Base-by-base conservation (phyloP, 2,329 filamentous ascomycete species). In the Pestalotiopsis sp. region DNA sequence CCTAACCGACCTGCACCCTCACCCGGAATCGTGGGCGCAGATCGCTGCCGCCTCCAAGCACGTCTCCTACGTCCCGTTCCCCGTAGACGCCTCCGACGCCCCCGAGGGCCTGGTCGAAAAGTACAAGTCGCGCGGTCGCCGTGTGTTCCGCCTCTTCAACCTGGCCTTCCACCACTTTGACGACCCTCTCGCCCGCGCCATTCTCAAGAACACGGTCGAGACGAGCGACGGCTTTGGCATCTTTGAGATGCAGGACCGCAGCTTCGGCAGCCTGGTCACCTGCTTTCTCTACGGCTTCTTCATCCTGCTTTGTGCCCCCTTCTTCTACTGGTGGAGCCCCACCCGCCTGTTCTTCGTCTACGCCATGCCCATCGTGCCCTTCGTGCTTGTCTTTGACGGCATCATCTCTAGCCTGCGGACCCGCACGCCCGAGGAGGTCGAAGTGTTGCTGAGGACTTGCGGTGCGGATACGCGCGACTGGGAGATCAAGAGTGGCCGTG, bases 81-180 rank as follows among this genome's bases (percentile, higher is more conserved):
- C 89, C 14, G 88, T 94, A 0, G 91, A 94, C 79, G 92, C 92
- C 12, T 84, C 87, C 12, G 81, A 84, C 65, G 89, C 87, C 1
- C 88, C 90, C n/a, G 74, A 79, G 39, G 79, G 84, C 56, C 78
- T 90, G 39, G 79, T 87, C 61, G 74, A 68, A 25, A 75, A 75
- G 20, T 74, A 76, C 68, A 70, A 72, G 20, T 75, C 72, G 5
- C 76, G 79, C 12, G 81, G 80, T 3, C 82, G 81, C 63, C 86
- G 84, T 75, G 82, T 92, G 25, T 91, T 94, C 76, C 84, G 92
- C 4, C 80, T 94, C 64, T 94, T 92, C 78, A 92, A 91, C 76
- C 83, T 94, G 2, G 88, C 91, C 1, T 95, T 95, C 75, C 92
- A 94, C 78, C 92, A 94, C 80, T 94, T 94, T 73, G 86, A 90